Conservation (phyloP, 1,284 basidiomycete species). For the Trametes hirsuta region DNA sequence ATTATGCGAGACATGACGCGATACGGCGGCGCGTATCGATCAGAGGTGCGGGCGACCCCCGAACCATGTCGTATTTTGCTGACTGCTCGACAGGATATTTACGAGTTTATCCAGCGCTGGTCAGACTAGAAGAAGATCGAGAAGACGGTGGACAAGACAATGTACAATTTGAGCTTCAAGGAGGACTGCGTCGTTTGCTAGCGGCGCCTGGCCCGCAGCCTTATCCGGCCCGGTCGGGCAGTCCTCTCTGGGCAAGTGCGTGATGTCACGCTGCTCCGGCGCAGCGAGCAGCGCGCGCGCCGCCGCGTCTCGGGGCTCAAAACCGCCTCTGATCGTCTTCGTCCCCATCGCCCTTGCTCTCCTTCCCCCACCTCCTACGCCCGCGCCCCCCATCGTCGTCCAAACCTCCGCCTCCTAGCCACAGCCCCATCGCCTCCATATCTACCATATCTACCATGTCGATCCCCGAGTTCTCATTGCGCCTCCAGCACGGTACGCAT, state of each 20-base stretch:
- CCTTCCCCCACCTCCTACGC: not conserved
- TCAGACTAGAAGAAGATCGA: slow-evolving; percentile 98
- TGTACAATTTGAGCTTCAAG: slow-evolving; percentile 93
- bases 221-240: not conserved
- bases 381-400: not conserved
- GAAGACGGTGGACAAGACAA: slow-evolving; percentile 91
- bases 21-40: slow-evolving; percentile 90
- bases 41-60: slow-evolving; percentile 64
- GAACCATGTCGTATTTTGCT: not conserved
- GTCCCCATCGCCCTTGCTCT: not conserved
- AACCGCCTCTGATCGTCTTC: not conserved
- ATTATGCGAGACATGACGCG: slow-evolving; percentile 94
- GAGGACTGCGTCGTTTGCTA: slow-evolving; percentile 79
- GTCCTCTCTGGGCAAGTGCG: not conserved
- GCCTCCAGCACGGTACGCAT: slow-evolving; percentile 38
- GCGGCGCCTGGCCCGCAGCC: slow-evolving; percentile 3
- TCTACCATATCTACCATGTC: slow-evolving; percentile 28
- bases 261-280: slow-evolving; percentile 18
- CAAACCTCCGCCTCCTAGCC: not conserved
- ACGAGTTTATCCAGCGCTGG: slow-evolving; percentile 91
- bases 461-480: slow-evolving; percentile 38
- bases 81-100: slow-evolving; percentile 66
- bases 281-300: slow-evolving; percentile 8
- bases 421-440: not conserved
- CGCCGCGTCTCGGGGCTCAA: not conserved